Percentiles rank a stretch among this genome's conserved stretches.
phyloP scores from a whole-genome alignment of 2,329 filamentous ascomycete genomes.

The Pseudogymnoascus pannorum region DNA sequence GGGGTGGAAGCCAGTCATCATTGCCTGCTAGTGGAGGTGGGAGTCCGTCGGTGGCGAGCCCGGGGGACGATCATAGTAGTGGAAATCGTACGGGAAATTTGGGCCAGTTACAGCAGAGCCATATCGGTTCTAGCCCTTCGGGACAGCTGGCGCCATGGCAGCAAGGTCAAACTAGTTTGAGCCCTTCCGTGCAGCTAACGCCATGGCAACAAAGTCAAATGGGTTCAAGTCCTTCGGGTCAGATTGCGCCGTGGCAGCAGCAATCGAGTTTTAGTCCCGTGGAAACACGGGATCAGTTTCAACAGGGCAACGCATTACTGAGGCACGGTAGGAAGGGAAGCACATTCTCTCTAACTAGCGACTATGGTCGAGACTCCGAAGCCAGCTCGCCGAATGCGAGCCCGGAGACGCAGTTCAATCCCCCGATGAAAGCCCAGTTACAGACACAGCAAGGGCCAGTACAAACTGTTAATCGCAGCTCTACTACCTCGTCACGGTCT shows the following conservation, averaged over 20 bases:
- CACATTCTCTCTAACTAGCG: slow-evolving; percentile 3
- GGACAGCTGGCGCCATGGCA: slow-evolving; percentile 21
- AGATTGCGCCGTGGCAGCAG: not conserved
- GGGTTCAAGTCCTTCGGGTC: not conserved
- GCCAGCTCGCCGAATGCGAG: slow-evolving; percentile 9
- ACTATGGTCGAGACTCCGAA: not conserved
- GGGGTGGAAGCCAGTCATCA: slow-evolving; percentile 74
- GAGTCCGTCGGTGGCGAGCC: slow-evolving; percentile 26
- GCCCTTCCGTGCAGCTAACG: not conserved
- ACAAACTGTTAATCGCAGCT: not conserved
- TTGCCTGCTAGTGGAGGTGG: slow-evolving; percentile 38
- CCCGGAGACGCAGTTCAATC: not conserved
- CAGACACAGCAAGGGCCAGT: not conserved
- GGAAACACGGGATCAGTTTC: not conserved
- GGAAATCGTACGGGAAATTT: slow-evolving; percentile 6
- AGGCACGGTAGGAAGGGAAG: not conserved
- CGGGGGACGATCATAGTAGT: slow-evolving; percentile 18
- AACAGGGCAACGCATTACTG: not conserved
- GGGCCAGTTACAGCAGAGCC: not conserved
- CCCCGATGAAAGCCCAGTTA: not conserved
- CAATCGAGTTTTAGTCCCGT: not conserved
- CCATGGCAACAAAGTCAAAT: not conserved
- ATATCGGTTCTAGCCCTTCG: slow-evolving; percentile 18
- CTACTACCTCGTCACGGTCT: not conserved
- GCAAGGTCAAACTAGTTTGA: slow-evolving; percentile 4